Evolutionary conservation across 441 rosid genomes (phyloP).

Genomic region (Eugenia klotzschiana): DNA sequence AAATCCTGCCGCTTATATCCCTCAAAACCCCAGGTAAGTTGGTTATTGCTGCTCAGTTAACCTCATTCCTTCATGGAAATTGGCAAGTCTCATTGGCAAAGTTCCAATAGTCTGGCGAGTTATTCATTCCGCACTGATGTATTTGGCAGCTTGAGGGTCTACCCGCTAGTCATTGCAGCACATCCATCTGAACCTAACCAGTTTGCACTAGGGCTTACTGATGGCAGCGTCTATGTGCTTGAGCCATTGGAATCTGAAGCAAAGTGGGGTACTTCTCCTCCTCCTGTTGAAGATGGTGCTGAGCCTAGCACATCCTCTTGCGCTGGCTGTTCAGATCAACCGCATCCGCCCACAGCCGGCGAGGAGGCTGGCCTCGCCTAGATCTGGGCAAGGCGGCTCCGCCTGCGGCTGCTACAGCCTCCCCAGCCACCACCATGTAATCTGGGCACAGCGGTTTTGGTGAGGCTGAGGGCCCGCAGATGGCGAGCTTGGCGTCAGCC

Average conservation of each 20-base stretch:
- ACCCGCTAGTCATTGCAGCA: conserved; percentile 57
- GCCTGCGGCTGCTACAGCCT: too few relatives aligned
- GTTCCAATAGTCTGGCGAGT: neutral
- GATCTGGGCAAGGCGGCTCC: too few relatives aligned
- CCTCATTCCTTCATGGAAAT: neutral
- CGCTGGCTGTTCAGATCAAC: conserved; percentile 22
- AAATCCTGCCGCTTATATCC: conserved; percentile 40
- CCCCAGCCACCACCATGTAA: too few relatives aligned
- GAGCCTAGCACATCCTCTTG: conserved; percentile 30
- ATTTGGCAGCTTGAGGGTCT: conserved; percentile 40
- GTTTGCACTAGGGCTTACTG: conserved; percentile 60
- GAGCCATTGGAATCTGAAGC: conserved; percentile 63
- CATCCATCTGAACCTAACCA: conserved; percentile 61
- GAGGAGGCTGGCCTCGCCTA: too few relatives aligned
- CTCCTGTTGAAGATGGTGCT: conserved; percentile 40
- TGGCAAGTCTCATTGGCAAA: neutral
- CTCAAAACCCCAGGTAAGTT: conserved; percentile 48
- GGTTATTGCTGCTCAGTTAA: neutral
- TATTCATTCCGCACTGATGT: neutral
- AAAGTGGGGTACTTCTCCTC: conserved; percentile 52
- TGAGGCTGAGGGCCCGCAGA: too few relatives aligned
- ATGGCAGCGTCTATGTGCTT: conserved; percentile 50
- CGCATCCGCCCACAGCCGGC: too few relatives aligned
- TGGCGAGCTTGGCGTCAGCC: too few relatives aligned
- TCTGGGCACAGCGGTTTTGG: too few relatives aligned